These are phyloP conservation scores for Scedosporium boydii DNA, from an alignment of 2,329 filamentous ascomycete species.

Conservation along the genomic window DNA sequence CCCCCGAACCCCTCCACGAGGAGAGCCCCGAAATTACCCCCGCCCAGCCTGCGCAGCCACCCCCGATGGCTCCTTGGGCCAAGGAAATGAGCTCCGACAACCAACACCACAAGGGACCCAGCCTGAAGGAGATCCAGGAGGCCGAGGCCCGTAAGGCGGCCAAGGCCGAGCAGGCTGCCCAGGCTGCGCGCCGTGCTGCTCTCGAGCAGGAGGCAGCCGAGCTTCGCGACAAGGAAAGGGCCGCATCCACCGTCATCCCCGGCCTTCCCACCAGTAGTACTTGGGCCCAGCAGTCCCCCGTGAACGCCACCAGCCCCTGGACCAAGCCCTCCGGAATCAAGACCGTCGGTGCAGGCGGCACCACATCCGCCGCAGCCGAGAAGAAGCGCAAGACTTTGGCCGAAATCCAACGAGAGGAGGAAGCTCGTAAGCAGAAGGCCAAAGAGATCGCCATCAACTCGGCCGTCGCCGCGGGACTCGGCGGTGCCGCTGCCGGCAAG, in stretches of 20 bases:
- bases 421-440: conserved; percentile 73
- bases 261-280: conserved; percentile 82
- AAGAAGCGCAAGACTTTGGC: conserved; percentile 77
- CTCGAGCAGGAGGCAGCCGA: conserved; percentile 69
- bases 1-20: conserved; percentile 29
- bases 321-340: conserved; percentile 49
- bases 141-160: conserved; percentile 89
- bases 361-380: conserved; percentile 11
- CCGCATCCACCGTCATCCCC: conserved; percentile 48
- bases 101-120: conserved; percentile 63
- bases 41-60: conserved; percentile 33
- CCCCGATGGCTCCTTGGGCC: conserved; percentile 89
- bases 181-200: conserved; percentile 64
- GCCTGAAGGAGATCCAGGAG: conserved; percentile 93
- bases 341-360: conserved; percentile 16
- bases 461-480: conserved; percentile 26
- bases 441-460: conserved; percentile 23
- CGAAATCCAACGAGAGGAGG: conserved; percentile 95
- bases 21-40: conserved; percentile 58
- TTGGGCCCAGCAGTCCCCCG: conserved; percentile 75
- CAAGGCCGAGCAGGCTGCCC: conserved; percentile 73
- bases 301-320: conserved; percentile 58
- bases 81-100: conserved; percentile 62
- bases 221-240: conserved; percentile 50
- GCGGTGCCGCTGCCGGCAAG: conserved; percentile 48